phyloP scores from a whole-genome alignment of 2,329 filamentous ascomycete genomes.

The Penicillium sp. region DNA sequence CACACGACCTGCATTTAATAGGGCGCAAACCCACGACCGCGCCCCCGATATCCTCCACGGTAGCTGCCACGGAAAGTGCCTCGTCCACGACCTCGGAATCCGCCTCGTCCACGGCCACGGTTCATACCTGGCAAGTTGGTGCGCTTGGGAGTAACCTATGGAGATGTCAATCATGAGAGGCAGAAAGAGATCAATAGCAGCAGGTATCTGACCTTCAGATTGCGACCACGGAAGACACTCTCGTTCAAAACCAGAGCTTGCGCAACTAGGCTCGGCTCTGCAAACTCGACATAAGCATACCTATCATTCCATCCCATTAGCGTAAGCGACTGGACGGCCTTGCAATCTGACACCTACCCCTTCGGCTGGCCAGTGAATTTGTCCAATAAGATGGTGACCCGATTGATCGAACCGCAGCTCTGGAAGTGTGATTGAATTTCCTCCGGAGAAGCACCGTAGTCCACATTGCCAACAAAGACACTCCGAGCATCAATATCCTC shows the following conservation, averaged over 20 bases:
- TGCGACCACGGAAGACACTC: conserved; percentile 88
- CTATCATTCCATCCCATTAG: conserved; percentile 45
- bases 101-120: conserved; percentile 57
- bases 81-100: conserved; percentile 44
- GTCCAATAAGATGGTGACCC: conserved; percentile 93
- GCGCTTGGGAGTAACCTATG: conserved; percentile 79
- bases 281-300: conserved; percentile 98
- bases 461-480: conserved; percentile 97
- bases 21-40: conserved; percentile 43
- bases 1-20: conserved; percentile 31
- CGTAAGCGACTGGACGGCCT: not conserved
- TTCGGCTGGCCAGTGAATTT: conserved; percentile 99
- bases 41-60: conserved; percentile 46
- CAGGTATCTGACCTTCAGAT: conserved; percentile 69
- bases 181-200: not conserved
- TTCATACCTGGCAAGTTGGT: conserved; percentile 96
- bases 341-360: conserved; percentile 57
- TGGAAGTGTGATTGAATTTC: conserved; percentile 98
- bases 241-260: conserved; percentile 94
- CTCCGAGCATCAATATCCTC: conserved; percentile 92
- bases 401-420: conserved; percentile 93
- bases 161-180: conserved; percentile 2
- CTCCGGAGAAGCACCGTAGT: conserved; percentile 93
- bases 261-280: conserved; percentile 84
- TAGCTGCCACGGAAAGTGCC: conserved; percentile 54